These are phyloP conservation scores for Saitozyma podzolica DNA, from an alignment of 768 basidiomycete genomes.

Conservation along the genomic window DNA sequence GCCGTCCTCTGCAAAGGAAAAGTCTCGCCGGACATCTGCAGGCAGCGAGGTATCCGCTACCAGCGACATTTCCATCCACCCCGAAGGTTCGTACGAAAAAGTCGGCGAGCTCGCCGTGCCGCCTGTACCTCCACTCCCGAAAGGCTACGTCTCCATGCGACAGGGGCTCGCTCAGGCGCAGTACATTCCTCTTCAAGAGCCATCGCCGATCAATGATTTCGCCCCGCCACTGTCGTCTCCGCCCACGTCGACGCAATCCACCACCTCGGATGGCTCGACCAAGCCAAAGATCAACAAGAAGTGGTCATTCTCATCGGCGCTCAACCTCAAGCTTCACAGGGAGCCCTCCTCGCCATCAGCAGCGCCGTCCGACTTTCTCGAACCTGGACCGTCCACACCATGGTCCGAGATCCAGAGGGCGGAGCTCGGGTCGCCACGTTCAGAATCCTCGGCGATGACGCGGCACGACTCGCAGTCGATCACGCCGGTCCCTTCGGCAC, in stretches of 20 bases:
- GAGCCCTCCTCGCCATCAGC: conserved; percentile 23
- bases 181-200: conserved; percentile 12
- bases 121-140: conserved; percentile 51
- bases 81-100: conserved; percentile 20
- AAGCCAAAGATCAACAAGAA: conserved; percentile 47
- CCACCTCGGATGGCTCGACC: not conserved
- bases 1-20: conserved; percentile 26
- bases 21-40: conserved; percentile 24
- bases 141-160: conserved; percentile 42
- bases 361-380: conserved; percentile 2
- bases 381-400: conserved; percentile 8
- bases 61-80: conserved; percentile 16
- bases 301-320: conserved; percentile 52
- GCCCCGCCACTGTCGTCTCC: conserved; percentile 8
- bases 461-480: too few species aligned
- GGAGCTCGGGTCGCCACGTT: conserved; percentile 22
- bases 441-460: not conserved
- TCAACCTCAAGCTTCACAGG: conserved; percentile 36
- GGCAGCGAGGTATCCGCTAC: conserved; percentile 31
- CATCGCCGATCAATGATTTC: not conserved
- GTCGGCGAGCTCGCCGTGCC: conserved; percentile 31
- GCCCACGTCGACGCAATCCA: conserved; percentile 14
- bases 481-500: too few species aligned
- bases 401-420: conserved; percentile 38
- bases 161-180: conserved; percentile 21